Base-by-base conservation (phyloP, 768 basidiomycete species). In the Tricholoma furcatifolium region DNA sequence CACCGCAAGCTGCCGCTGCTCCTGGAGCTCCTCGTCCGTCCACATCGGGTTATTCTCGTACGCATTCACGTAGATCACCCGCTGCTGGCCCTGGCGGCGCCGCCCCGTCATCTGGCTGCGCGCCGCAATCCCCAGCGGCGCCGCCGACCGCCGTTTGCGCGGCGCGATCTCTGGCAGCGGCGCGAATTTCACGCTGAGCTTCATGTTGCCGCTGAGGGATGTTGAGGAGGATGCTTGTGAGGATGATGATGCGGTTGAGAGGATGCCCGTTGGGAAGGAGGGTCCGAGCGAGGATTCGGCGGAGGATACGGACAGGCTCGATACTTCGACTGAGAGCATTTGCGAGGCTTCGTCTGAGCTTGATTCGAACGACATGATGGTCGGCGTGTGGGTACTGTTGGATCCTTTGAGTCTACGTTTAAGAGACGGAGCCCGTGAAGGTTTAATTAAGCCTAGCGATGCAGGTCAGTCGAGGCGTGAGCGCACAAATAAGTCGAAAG, bases 81-180 rank as follows among this genome's bases (percentile, higher is more conserved):
- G 45, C 10, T 53, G 54, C 23, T 56, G n/a, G 46, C 62, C 53
- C 23, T 56, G n/a, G 46, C 62, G 62, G 35, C 71, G 64, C 41
- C 74, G 68, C 21, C 67, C 55, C 17, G 71, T 65, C 62, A 80
- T 67, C 54, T 72, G 69, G 10, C 69, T 67, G 6, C 78, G 75
- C 1, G 77, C 81, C 30, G 82, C 76, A 55, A 82, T 76, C 4
- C 84, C 84, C 3, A 85, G 66, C 5, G 83, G 84, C 4, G 71
- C 69, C 34, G 70, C 62, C 5, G 74, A 80, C 18, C 76, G 73
- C 41, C 78, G 75, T 58, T 75, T 76, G 18, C 75, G 72, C 2
- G 79, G 78, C 17, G 74, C 79, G 1, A 76, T 64, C 51, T 78
- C 70, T 1, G 84, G 84, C 20, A 86, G 67, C 0, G 84, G 84